These are phyloP conservation scores for Claviceps monticola DNA, from an alignment of 2,329 filamentous ascomycete species.

Conservation along the genomic window DNA sequence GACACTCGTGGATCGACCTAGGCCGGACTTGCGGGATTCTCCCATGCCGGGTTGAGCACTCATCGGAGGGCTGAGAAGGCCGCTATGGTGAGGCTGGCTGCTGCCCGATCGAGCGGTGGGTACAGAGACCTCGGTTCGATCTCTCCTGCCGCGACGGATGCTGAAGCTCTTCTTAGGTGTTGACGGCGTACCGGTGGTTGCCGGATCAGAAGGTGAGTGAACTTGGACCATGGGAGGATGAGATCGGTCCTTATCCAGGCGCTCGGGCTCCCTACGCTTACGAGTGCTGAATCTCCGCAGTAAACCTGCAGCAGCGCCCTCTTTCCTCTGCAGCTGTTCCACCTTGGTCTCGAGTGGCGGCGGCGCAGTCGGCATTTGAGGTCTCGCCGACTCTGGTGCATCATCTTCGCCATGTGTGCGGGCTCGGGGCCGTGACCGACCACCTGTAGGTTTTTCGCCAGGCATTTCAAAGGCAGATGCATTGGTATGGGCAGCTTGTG, in stretches of 20 bases:
- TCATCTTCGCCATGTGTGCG: constrained; percentile 94
- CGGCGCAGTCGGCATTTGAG: constrained; percentile 17
- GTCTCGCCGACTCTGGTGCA: constrained; percentile 43
- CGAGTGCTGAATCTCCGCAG: constrained; percentile 85
- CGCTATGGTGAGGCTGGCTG: constrained; percentile 60
- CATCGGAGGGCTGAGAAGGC: constrained; percentile 61
- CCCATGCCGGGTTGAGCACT: constrained; percentile 38
- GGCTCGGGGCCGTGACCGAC: constrained; percentile 69
- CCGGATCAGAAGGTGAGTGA: constrained; percentile 57
- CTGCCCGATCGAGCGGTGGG: constrained; percentile 39
- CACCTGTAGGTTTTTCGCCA: constrained; percentile 75
- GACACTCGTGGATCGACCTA: constrained; percentile 82
- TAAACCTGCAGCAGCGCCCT: constrained; percentile 73
- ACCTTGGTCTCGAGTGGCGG: constrained; percentile 39
- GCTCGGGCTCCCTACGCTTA: constrained; percentile 53
- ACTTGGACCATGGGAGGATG: constrained; percentile 63
- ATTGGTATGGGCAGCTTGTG: constrained; percentile 83
- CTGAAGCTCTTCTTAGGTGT: constrained; percentile 79
- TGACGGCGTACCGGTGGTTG: constrained; percentile 23
- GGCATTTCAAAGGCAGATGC: constrained; percentile 72
- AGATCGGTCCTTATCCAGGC: constrained; percentile 48
- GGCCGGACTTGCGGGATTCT: constrained; percentile 47
- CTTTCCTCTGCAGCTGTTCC: constrained; percentile 59
- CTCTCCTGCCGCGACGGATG: constrained; percentile 47
- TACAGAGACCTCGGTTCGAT: constrained; percentile 35